Evolutionary conservation across 768 basidiomycete genomes (phyloP).

Genomic region (Mycena belliarum): DNA sequence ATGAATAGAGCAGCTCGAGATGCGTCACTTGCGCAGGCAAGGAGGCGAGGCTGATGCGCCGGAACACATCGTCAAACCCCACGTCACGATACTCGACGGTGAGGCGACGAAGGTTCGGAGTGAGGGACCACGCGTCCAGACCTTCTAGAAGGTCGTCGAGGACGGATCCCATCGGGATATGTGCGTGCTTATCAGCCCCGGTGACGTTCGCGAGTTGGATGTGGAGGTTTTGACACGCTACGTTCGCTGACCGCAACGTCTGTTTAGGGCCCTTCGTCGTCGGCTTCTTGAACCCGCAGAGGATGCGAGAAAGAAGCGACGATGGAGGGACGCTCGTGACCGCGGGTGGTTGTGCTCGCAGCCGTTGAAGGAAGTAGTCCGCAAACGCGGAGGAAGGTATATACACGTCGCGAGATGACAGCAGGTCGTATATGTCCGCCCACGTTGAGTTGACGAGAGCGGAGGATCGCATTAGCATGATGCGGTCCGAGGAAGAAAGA

Average conservation of each 20-base stretch:
- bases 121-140: constrained; percentile 2
- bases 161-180: constrained; percentile 7
- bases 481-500: constrained; percentile 20
- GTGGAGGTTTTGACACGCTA: constrained; percentile 7
- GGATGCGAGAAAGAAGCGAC: background rate
- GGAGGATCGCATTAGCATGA: constrained; percentile 22
- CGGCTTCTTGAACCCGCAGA: background rate
- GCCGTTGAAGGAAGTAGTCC: constrained; percentile 11
- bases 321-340: background rate
- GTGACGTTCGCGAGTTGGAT: constrained; percentile 8
- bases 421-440: constrained; percentile 14
- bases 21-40: constrained; percentile 14
- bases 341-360: background rate
- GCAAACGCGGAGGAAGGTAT: constrained; percentile 21
- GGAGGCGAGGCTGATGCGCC: too few species aligned
- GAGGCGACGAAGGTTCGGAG: constrained; percentile 14
- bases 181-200: background rate
- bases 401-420: constrained; percentile 22
- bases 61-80: constrained; percentile 13
- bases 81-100: constrained; percentile 5
- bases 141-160: constrained; percentile 8
- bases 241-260: constrained; percentile 5
- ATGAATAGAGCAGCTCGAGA: constrained; percentile 7
- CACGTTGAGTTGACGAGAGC: constrained; percentile 25
- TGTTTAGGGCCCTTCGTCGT: background rate